phyloP scores from a whole-genome alignment of 2,329 filamentous ascomycete species.

The Pseudocercospora pini-densiflorae region DNA sequence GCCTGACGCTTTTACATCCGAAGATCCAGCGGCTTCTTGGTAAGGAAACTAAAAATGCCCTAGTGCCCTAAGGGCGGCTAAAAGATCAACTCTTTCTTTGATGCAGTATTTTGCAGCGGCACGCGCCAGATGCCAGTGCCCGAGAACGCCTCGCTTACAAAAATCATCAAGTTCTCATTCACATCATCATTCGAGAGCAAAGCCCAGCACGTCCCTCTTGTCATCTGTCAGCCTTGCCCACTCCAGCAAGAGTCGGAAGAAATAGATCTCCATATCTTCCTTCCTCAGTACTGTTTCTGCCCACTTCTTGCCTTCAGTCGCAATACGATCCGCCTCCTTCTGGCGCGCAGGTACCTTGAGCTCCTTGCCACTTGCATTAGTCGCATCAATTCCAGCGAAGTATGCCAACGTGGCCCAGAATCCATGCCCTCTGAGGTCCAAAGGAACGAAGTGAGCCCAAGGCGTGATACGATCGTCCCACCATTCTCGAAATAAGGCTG shows the following conservation, averaged over 20 bases:
- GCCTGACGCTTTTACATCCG: neutral
- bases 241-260: slow-evolving; percentile 77
- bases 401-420: slow-evolving; percentile 76
- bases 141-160: neutral
- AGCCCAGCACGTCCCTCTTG: slow-evolving; percentile 52
- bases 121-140: neutral
- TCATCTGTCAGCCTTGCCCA: slow-evolving; percentile 75
- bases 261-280: slow-evolving; percentile 80
- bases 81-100: neutral
- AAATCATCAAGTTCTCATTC: neutral
- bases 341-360: slow-evolving; percentile 51
- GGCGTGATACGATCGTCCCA: slow-evolving; percentile 73
- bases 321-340: slow-evolving; percentile 63
- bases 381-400: slow-evolving; percentile 65
- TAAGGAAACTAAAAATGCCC: too few species aligned
- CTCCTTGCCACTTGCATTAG: slow-evolving; percentile 44
- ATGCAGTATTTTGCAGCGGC: neutral
- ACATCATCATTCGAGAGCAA: slow-evolving; percentile 12
- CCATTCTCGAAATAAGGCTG: slow-evolving; percentile 78
- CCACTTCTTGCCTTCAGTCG: slow-evolving; percentile 69
- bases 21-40: neutral
- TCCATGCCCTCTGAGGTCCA: slow-evolving; percentile 74
- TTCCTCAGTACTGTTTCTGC: slow-evolving; percentile 64
- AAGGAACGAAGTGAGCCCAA: slow-evolving; percentile 81
- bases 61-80: neutral